A percentile compares a stretch with the other conserved stretches of the same genome.
phyloP scores from a whole-genome alignment of 1,284 basidiomycete species.

The Cryptococcus sp. region DNA sequence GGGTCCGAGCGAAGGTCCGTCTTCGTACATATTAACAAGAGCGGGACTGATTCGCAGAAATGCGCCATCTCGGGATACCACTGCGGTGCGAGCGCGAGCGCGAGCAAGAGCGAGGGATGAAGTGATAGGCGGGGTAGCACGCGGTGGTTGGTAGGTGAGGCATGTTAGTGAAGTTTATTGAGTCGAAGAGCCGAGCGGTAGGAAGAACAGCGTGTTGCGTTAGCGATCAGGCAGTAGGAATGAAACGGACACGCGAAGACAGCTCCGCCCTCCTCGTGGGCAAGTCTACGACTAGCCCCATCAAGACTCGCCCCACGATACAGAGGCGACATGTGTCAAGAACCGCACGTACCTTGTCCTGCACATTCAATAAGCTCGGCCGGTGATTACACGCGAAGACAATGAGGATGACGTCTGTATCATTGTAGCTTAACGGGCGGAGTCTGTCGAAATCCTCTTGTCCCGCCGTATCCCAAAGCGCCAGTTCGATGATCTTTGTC shows the following conservation, averaged over 20 bases:
- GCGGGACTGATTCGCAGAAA: slow-evolving; percentile 91
- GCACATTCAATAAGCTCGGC: slow-evolving; percentile 89
- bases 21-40: slow-evolving; percentile 92
- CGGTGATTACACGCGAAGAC: slow-evolving; percentile 97
- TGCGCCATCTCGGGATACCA: slow-evolving; percentile 98
- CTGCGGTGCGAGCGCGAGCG: slow-evolving; percentile 54
- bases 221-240: no score
- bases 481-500: slow-evolving; percentile 86
- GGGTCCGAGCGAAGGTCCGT: slow-evolving; percentile 86
- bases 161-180: no score
- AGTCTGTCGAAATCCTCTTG: slow-evolving; percentile 98
- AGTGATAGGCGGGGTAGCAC: no score
- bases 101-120: no score
- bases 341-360: slow-evolving; percentile 63
- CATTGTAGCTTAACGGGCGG: slow-evolving; percentile 90
- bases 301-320: no score
- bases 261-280: no score
- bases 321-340: no score
- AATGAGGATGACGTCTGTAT: slow-evolving; percentile 93
- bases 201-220: no score
- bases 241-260: no score
- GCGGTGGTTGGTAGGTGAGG: no score
- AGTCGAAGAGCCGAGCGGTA: no score
- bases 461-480: slow-evolving; percentile 97
- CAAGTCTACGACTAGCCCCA: no score